Conservation (phyloP, 139 green algal species). For the Closterium sp. region DNA sequence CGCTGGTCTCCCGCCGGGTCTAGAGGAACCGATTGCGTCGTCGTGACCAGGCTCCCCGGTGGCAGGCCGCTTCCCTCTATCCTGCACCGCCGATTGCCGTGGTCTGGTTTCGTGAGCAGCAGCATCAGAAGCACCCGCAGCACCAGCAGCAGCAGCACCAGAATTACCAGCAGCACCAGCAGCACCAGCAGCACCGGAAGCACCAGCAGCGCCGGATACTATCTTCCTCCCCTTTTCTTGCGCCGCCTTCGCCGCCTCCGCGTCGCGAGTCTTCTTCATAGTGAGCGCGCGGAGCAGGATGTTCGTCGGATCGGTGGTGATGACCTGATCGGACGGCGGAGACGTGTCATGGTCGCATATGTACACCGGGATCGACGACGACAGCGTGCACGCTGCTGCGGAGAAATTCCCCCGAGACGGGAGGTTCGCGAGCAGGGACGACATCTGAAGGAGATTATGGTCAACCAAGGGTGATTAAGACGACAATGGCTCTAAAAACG, state of each 20-base stretch:
- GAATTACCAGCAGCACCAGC: background rate
- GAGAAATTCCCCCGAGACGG: background rate
- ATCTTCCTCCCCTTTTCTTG: background rate
- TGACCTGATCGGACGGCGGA: constrained; percentile 32
- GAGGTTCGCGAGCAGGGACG: background rate
- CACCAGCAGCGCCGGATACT: background rate
- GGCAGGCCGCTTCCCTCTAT: background rate
- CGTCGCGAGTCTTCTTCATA: constrained; percentile 33
- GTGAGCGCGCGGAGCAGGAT: constrained; percentile 45
- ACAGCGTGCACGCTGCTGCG: background rate
- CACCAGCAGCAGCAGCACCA: background rate
- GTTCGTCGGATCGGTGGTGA: constrained; percentile 40
- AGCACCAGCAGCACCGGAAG: background rate
- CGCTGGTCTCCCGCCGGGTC: background rate
- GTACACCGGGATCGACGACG: constrained; percentile 20
- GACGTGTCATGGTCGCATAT: constrained; percentile 42
- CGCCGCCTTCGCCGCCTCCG: background rate
- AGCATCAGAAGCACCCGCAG: background rate
- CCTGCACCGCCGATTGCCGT: background rate
- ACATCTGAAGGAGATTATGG: too few relatives aligned
- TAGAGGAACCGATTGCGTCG: background rate
- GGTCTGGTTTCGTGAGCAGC: background rate
- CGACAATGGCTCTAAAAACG: too few relatives aligned
- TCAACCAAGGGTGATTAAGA: too few relatives aligned
- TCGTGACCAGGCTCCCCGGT: background rate